Evolutionary conservation across 2,329 filamentous ascomycete species (phyloP), one percentile per base, ranked within the genome.

Genomic region (Trichophyton verrucosum): DNA sequence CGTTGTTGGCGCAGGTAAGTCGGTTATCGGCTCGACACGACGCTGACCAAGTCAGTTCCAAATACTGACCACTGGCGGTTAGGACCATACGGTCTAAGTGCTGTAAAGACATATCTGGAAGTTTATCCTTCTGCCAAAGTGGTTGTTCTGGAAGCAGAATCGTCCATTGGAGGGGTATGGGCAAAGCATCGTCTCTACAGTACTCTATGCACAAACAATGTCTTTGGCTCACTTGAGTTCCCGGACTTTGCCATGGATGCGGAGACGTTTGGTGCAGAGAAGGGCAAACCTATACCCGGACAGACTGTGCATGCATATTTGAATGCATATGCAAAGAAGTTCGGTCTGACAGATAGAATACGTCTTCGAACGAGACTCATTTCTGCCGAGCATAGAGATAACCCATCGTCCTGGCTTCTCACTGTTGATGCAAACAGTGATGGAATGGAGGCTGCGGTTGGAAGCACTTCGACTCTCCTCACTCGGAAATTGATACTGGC

Each of bases 121-220:
- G 69, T 85, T 44, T 77, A 86, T 64, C 85, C 85, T 0, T 68
- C 75, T n/a, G 75, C 77, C 60, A 79, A 78, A 1, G 68, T 88
- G 24, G 73, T 79, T 1, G 68, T 89, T 8, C 73, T 88, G 33
- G 86, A 89, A 55, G 73, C 77, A 3, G 77, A 78, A 9, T 70
- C 76, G 11, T 81, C 81, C 0, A 67, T 85, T 3, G 88, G 88
- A 0, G 88, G 88, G 3, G 83, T 84, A 15, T 91, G 87, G 88
- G 81, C 84, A 7, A 76, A 82, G 61, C 76, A 86, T 42, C 80
- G 86, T 1, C 73, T 89, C 0, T 78, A 91, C 69, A 81, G 84
- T 0, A 84, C 82, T 1, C 78, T 92, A 57, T 87, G 84, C 67
- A 85, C 82, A 59, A 91, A 92, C 72, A 91, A 91, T 67, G 80